Percentiles rank a stretch among this genome's conserved stretches.
Evolutionary conservation across 2,329 filamentous ascomycete genomes (phyloP).

Genomic region (Penicillium frequentans): DNA sequence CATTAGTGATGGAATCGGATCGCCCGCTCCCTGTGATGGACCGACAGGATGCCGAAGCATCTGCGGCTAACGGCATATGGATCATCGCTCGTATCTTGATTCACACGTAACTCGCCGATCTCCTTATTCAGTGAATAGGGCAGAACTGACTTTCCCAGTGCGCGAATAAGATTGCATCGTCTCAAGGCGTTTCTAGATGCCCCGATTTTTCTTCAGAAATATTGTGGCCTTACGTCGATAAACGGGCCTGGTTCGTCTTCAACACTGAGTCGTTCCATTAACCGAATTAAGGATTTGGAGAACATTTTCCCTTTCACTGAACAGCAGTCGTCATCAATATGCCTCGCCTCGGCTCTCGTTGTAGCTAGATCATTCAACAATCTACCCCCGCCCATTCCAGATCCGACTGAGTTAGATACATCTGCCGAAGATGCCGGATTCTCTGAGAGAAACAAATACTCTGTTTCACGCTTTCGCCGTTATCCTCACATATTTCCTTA

Average conservation of each 20-base stretch:
- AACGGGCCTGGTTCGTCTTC: neutral
- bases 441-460: no score
- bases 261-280: neutral
- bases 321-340: neutral
- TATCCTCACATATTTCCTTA: neutral
- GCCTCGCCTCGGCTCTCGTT: neutral
- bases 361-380: neutral
- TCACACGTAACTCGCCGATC: no score
- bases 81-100: no score
- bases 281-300: neutral
- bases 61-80: no score
- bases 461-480: no score
- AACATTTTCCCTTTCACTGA: neutral
- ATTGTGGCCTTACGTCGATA: conserved; percentile 1
- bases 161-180: conserved; percentile 1
- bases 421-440: neutral
- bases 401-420: neutral
- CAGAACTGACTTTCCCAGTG: neutral
- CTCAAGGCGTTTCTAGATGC: neutral
- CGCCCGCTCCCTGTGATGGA: no score
- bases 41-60: no score
- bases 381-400: neutral
- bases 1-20: no score
- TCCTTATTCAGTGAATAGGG: neutral
- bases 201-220: neutral